Evolutionary conservation across 495 filamentous ascomycete species (phyloP), one percentile per base, ranked within the genome.

Genomic region (Talaromyces ruber): DNA sequence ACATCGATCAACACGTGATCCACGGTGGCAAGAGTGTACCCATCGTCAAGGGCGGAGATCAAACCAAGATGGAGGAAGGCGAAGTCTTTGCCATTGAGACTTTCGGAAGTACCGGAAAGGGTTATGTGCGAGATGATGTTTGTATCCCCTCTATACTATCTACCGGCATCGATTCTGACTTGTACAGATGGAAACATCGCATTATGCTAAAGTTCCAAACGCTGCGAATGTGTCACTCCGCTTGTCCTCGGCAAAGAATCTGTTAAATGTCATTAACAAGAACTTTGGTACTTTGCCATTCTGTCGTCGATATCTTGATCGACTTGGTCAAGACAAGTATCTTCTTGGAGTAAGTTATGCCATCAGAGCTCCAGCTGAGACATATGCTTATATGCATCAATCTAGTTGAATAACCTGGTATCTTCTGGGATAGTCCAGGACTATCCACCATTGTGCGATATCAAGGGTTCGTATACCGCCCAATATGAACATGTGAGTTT

Each of bases 71-170:
- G 92, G 92, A 96, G 78, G 92, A 96, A 72, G 91, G 91, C 24
- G 92, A 97, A 69, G 84, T 89, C 12, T 97, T 93, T 70, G 92
- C 92, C 51, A 95, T 97, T 64, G 92, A 96, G 73, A 96, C 92
- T 7, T 97, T 96, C 67, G 92, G 92, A 56, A 93, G 87, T 77
- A 97, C 92, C 60, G 92, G 92, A 66, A 93, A 91, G 72, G 92
- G 88, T 57, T 86, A 87, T 70, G 87, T 96, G 56, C 77, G 84
- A 65, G 91, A 95, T 68, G 89, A 95, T 70, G 86, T 91, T 59
- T 64, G 78, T 74, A 11, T 70, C 63, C 43, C 64, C 56, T 16
- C 50, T 16, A 26, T 56, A 11, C 26, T n/a, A 22, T 9, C 3
- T 34, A 28, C 22, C 16, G 29, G 25, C 37, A 11, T 51, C 7